Base-by-base conservation (phyloP, 352 stramenopile species). In the Albugo candida region DNA sequence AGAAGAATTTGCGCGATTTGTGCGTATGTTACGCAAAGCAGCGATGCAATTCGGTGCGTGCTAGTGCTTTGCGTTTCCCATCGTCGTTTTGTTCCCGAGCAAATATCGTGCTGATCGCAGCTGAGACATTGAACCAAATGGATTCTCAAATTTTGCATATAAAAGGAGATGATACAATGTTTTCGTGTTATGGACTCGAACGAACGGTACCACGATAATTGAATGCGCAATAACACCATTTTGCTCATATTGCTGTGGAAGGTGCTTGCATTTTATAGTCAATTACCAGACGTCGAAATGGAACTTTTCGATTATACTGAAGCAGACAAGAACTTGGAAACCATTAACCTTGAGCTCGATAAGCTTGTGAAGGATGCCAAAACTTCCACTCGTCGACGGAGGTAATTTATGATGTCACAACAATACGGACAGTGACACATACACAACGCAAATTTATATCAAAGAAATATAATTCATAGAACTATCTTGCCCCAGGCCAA, bases 261-360 rank as follows among this genome's bases (percentile, higher is more conserved):
- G 77, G 83, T 87, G 50, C 45, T 91, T n/a, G 77, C 77, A 11
- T 91, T 91, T 56, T 91, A 86, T 53, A 83, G 61, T 49, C 68
- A 85, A 47, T 85, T 91, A 70, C 60, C 74, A 5, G 65, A 62
- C 8, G 50, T 82, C 14, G 72, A 83, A 39, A 49, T 91, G 31
- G 77, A 84, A 52, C 56, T 76, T 13, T 84, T 86, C 35, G 77
- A 91, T 53, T 91, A 75, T 55, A 74, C 60, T 24, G 68, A 84
- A 48, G 74, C 67, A 14, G 77, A 91, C 60, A 79, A 77, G 53
- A 63, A 52, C n/a, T 67, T 86, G 17, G 74, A 91, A 41, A 51
- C 59, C 2, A 72, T 91, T 46, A 83, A 72, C 49, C 63, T 60
- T 19, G 77, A 91, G 51, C 55, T 86, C 42, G 70, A 73, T 31